These are phyloP conservation scores for Erigeron philadelphicus DNA, from an alignment of 140 eudicot species.

Conservation along the genomic window DNA sequence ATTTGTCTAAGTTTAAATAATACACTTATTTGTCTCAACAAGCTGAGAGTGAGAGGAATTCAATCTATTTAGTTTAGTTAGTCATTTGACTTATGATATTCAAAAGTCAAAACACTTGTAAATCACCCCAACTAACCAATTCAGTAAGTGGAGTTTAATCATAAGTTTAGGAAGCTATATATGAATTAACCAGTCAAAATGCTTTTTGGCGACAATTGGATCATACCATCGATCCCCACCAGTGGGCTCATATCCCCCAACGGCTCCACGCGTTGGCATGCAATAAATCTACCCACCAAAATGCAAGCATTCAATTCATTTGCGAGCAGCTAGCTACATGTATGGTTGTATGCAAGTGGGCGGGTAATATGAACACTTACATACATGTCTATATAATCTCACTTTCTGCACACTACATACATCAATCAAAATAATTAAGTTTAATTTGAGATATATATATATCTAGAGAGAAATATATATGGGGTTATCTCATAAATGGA, in stretches of 20 bases:
- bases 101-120: no score
- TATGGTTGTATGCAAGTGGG: conserved; percentile 11
- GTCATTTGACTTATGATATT: no score
- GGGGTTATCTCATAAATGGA: conserved; percentile 45
- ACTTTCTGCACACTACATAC: conserved; percentile 10
- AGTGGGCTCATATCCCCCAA: conserved; percentile 41
- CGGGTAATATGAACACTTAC: conserved; percentile 2
- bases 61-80: no score
- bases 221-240: conserved; percentile 2
- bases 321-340: conserved; percentile 4
- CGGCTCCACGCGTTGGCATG: conserved; percentile 45
- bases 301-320: conserved; percentile 16
- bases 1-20: no score
- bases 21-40: no score
- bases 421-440: neutral
- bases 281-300: conserved; percentile 21
- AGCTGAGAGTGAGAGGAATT: no score
- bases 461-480: no score
- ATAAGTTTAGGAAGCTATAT: no score
- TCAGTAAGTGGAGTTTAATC: no score
- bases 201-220: conserved; percentile 3
- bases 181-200: neutral
- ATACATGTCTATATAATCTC: conserved; percentile 9
- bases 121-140: no score
- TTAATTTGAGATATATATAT: neutral